A percentile compares a stretch with the other conserved stretches of the same genome.
Conservation (phyloP, 805 yeast genomes). For the Wickerhamomyces bisporus region DNA sequence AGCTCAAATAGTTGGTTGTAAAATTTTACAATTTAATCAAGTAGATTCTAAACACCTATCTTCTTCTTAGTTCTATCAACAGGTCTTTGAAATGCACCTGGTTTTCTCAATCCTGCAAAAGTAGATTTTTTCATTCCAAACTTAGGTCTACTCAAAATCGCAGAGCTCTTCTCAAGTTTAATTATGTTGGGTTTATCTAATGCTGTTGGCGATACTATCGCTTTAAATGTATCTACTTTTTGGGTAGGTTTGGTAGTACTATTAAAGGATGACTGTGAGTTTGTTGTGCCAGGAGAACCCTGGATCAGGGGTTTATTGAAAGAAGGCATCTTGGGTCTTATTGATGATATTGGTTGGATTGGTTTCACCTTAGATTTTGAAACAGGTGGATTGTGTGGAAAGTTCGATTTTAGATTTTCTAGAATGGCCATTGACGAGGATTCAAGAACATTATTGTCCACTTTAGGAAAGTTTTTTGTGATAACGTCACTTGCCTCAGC, state of each 20-base stretch:
- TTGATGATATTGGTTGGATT: conserved; percentile 3
- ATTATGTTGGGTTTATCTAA: neutral
- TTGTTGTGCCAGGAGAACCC: too few species aligned
- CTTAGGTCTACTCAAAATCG: conserved; percentile 19
- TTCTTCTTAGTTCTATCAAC: conserved; percentile 18
- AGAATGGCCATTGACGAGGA: too few species aligned
- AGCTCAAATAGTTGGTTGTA: conserved; percentile 3
- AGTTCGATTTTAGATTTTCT: too few species aligned
- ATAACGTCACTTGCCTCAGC: too few species aligned
- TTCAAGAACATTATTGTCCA: too few species aligned
- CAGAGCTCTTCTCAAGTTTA: neutral
- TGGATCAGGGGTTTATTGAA: neutral
- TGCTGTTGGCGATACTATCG: too few species aligned
- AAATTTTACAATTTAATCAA: conserved; percentile 2
- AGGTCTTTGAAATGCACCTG: conserved; percentile 26
- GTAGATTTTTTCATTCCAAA: conserved; percentile 20
- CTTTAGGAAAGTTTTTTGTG: too few species aligned
- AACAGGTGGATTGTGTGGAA: neutral
- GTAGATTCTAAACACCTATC: conserved; percentile 13
- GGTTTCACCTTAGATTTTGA: conserved; percentile 4
- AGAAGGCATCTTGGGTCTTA: conserved; percentile 5
- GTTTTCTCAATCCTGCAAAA: conserved; percentile 22
- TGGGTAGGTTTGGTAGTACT: too few species aligned
- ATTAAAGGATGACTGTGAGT: too few species aligned
- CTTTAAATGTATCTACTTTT: too few species aligned